Percentiles rank a stretch among this genome's conserved stretches.
Conservation (phyloP, 768 basidiomycete genomes). For the Multifurca ochricompacta region DNA sequence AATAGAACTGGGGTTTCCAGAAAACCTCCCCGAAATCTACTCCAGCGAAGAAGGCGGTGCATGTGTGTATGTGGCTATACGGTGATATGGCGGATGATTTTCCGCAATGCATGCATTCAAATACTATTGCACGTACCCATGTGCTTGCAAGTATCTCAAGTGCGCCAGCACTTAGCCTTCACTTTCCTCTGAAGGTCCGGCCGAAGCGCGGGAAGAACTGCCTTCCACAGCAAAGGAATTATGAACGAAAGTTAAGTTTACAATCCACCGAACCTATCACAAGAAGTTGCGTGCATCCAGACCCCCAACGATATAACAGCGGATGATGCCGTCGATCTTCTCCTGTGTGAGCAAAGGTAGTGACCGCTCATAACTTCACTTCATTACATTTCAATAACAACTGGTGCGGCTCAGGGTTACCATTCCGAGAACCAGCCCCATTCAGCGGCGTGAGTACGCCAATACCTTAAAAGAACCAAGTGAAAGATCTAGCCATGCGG, state of each 20-base stretch:
- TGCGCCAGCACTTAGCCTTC: background rate
- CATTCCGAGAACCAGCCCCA: background rate
- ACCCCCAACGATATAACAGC: background rate
- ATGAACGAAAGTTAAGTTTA: background rate
- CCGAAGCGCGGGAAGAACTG: constrained; percentile 1
- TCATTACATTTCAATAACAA: too few species aligned
- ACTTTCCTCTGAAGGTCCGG: constrained; percentile 2
- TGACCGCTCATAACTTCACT: background rate
- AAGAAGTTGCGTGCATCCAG: background rate
- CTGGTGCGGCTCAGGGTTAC: constrained; percentile 15
- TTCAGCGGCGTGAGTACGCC: background rate
- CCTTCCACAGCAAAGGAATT: background rate
- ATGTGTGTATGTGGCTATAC: background rate
- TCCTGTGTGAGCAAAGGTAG: constrained; percentile 2
- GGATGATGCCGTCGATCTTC: background rate
- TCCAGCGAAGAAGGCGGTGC: background rate
- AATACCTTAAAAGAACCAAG: background rate
- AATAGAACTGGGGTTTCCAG: background rate
- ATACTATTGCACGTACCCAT: background rate
- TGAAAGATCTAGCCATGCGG: constrained; percentile 3
- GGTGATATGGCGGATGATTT: constrained; percentile 4
- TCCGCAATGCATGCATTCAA: background rate
- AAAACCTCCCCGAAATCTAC: background rate
- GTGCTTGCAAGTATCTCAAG: background rate
- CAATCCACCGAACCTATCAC: background rate